Conservation (phyloP, 108 stramenopile species). For the Mayamaea pseudoterrestris region DNA sequence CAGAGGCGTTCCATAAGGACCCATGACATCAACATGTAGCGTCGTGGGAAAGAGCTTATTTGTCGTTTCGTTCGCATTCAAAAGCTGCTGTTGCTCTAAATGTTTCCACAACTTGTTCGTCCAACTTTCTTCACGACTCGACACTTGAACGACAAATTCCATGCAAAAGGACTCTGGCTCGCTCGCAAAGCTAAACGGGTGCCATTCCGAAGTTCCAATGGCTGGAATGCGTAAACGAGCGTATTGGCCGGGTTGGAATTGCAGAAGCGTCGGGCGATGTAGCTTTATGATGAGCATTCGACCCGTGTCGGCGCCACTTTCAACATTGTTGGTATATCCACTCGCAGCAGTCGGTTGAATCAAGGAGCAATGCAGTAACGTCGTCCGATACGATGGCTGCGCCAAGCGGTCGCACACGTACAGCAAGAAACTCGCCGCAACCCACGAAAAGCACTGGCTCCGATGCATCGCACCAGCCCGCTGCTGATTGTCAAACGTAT, state of each 20-base stretch:
- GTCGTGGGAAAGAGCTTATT: too few species aligned
- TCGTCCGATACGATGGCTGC: slow-evolving; percentile 28
- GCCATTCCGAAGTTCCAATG: slow-evolving; percentile 18
- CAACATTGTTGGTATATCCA: too few species aligned
- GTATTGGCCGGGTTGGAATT: slow-evolving; percentile 31
- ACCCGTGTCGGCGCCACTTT: slow-evolving; percentile 7
- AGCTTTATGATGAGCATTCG: slow-evolving; percentile 24
- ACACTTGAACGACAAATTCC: slow-evolving; percentile 29
- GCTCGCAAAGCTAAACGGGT: slow-evolving; percentile 28
- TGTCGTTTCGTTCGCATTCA: too few species aligned
- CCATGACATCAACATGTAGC: slow-evolving; percentile 26
- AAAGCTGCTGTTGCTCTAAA: too few species aligned
- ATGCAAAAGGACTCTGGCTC: slow-evolving; percentile 13
- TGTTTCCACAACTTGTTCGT: background rate
- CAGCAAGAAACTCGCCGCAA: slow-evolving; percentile 21
- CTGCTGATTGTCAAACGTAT: slow-evolving; percentile 27
- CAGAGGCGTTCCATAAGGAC: slow-evolving; percentile 33
- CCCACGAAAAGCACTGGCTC: slow-evolving; percentile 39
- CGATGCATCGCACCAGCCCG: slow-evolving; percentile 11
- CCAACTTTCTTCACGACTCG: slow-evolving; percentile 7
- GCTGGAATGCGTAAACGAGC: slow-evolving; percentile 15
- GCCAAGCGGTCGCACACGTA: slow-evolving; percentile 27
- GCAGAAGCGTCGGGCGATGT: slow-evolving; percentile 16
- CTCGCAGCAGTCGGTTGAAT: slow-evolving; percentile 8
- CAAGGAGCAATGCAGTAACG: slow-evolving; percentile 18